Evolutionary conservation across 495 filamentous ascomycete genomes (phyloP), one percentile per base, ranked within the genome.

Genomic region (Chaetomidium leptoderma): DNA sequence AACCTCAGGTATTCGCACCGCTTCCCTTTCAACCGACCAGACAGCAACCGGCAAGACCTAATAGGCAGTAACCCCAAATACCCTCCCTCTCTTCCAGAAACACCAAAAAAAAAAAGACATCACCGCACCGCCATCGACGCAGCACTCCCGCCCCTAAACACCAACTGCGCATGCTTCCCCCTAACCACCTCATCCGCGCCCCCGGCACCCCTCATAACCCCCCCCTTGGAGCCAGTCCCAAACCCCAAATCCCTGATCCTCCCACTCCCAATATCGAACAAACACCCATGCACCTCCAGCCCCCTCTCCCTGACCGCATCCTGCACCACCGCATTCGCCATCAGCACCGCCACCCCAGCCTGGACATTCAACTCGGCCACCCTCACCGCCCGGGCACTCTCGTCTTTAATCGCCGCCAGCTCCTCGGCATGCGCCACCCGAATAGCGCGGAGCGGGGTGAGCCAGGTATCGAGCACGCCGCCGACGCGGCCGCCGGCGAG

Each of bases 381-480:
- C 52, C 79, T 78, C 14, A 79, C 54, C 1, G 73, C 73, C 9
- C 78, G 74, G 63, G 76, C 72, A 42, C 78, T 75, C 14, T 72
- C 72, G 62, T 81, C 78, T 37, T 59, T 60, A 51, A 82, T 74
- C 4, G 68, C 62, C 0, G 72, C 65, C 29, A 90, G 65, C 55
- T 83, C 81, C 48, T 83, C 78, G 44, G 73, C 63, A 62, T 90
- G 70, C 53, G 74, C 73, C 24, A 62, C 60, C 11, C 86, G 80
- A 53, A 95, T 58, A 53, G 81, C 76, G 40, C 83, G 80, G 50
- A 93, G 70, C 1, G 90, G 90, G 49, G 83, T 71, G 54, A 96
- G 74, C 91, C 91, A 96, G 1, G 83, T 84, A 69, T 95, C 90
- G 47, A 95, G 72, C n/a, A 89, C 77, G 17, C 79, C 82, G 4